A percentile compares a stretch with the other conserved stretches of the same genome.
phyloP scores from a whole-genome alignment of 345 rosid genomes.

The Excoecaria agallocha region DNA sequence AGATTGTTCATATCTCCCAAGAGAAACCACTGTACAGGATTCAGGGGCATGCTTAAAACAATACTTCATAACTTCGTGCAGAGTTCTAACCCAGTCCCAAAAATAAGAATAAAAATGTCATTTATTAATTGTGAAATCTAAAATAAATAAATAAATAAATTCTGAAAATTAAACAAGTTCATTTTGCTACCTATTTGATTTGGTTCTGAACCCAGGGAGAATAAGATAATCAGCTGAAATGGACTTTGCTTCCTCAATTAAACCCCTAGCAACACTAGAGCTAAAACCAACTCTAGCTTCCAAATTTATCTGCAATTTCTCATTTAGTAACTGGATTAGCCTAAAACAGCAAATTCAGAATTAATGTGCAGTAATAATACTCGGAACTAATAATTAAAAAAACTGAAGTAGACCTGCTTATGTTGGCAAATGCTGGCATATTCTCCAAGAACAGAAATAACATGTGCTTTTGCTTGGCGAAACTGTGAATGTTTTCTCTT shows the following conservation, averaged over 20 bases:
- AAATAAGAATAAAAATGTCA: neutral
- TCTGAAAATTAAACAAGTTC: neutral
- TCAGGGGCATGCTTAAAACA: constrained; percentile 59
- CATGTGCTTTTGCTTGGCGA: constrained; percentile 74
- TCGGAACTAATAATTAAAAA: no score
- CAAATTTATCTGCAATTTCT: constrained; percentile 53
- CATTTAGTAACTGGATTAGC: neutral
- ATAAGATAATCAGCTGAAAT: constrained; percentile 68
- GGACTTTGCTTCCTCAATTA: constrained; percentile 68
- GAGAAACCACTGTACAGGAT: constrained; percentile 63
- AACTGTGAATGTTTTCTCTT: constrained; percentile 40
- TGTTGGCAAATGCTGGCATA: constrained; percentile 56
- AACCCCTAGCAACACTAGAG: constrained; percentile 56
- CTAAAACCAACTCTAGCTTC: constrained; percentile 82
- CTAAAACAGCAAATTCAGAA: neutral
- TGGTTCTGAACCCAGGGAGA: constrained; percentile 55
- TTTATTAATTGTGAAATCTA: neutral
- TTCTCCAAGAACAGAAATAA: constrained; percentile 83
- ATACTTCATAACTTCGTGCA: constrained; percentile 42
- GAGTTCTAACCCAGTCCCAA: constrained; percentile 33
- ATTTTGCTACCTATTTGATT: constrained; percentile 36
- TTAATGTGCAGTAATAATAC: neutral
- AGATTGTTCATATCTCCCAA: constrained; percentile 41
- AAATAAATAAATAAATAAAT: neutral
- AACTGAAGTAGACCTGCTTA: constrained; percentile 41